Evolutionary conservation across 2,329 filamentous ascomycete genomes (phyloP).

Genomic region (Rugonectria rugulosa): DNA sequence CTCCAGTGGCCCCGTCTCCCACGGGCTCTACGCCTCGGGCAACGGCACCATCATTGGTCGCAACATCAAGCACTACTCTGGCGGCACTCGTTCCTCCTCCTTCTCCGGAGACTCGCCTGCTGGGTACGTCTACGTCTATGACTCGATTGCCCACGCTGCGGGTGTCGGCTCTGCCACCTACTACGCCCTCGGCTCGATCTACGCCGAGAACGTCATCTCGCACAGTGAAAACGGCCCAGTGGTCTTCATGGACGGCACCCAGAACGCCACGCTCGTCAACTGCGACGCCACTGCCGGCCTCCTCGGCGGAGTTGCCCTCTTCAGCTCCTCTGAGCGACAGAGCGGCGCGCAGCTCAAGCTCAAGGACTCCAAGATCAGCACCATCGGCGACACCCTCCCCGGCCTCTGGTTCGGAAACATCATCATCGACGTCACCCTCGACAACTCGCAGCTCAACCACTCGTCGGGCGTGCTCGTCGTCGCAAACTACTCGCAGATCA

Average conservation of each 20-base stretch:
- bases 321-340: slow-evolving; percentile 7
- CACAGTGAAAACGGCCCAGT: slow-evolving; percentile 13
- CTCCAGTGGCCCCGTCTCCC: slow-evolving; percentile 12
- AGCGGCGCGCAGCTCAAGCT: slow-evolving; percentile 8
- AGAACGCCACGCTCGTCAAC: slow-evolving; percentile 16
- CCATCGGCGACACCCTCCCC: slow-evolving; percentile 6
- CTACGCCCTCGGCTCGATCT: slow-evolving; percentile 16
- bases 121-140: slow-evolving; percentile 14
- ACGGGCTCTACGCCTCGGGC: slow-evolving; percentile 16
- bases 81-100: slow-evolving; percentile 12
- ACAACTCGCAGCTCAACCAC: slow-evolving; percentile 16
- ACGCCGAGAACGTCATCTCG: slow-evolving; percentile 20
- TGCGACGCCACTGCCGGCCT: slow-evolving; percentile 17
- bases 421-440: slow-evolving; percentile 8
- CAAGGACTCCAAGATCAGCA: slow-evolving; percentile 19
- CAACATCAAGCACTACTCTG: slow-evolving; percentile 16
- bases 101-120: slow-evolving; percentile 16
- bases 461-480: slow-evolving; percentile 13
- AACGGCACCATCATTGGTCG: slow-evolving; percentile 20
- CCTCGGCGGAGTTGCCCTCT: slow-evolving; percentile 18
- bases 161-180: slow-evolving; percentile 16
- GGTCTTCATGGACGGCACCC: slow-evolving; percentile 12
- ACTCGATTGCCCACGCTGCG: slow-evolving; percentile 11
- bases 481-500: slow-evolving; percentile 17
- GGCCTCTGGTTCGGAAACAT: slow-evolving; percentile 18